Base-by-base conservation (phyloP, 2,329 filamentous ascomycete genomes). In the Hypoxylon sp. region DNA sequence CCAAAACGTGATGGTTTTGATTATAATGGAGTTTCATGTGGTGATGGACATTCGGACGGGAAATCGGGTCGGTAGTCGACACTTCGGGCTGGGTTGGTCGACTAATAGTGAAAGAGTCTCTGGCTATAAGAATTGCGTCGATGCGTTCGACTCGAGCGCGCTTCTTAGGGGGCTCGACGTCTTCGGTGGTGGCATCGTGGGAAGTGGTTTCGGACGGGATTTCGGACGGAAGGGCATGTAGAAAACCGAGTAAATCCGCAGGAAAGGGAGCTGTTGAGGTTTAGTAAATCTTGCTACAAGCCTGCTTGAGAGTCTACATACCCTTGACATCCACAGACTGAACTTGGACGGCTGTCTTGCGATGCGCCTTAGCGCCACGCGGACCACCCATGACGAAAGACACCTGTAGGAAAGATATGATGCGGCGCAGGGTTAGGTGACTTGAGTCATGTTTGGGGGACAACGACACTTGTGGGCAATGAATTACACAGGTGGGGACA, bases 41-140 rank as follows among this genome's bases (percentile, higher is more conserved):
- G 13, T 46, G 66, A 5, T 69, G 68, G 20, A 66, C 65, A 51
- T 77, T 64, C 48, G 46, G 17, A 14, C 61, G 68, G 1, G 31
- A 59, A 8, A 74, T 56, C 5, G 46, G 14, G 3, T 54, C 53
- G 8, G 42, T 13, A 22, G 63, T 6, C 0, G 50, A 10, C 8
- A 63, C 14, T 14, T 30, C 22, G 8, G 10, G 14, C 17, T 66
- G 62, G 2, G 33, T 27, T 0, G 69, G 73, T 48, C 72, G 62
- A 13, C 65, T 57, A n/a, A 77, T 17, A 1, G 63, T 68, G 17
- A 77, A 58, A 0, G 44, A 60, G 50, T 75, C 59, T 14, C 65
- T 69, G 6, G 72, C 62, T 5, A 77, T 35, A 7, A 68, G 68
- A n/a, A 77, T 72, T 0, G 69, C 49, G 11, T 76, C 69, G 25